Evolutionary conservation across 106 monocot species (phyloP), one percentile per base, ranked within the genome.

Genomic region (Allium fistulosum): DNA sequence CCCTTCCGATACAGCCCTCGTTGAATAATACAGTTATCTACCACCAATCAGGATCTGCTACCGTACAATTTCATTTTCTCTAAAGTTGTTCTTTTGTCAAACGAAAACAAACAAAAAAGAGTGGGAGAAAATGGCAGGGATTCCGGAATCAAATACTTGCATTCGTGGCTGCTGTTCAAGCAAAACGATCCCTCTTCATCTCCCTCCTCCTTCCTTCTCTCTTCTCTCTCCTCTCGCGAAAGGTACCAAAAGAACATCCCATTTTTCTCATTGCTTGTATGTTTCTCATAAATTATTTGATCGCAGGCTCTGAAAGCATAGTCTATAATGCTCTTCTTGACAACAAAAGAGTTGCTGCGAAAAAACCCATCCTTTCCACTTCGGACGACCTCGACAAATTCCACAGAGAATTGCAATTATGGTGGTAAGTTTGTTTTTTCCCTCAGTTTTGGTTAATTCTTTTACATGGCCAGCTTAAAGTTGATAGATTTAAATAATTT

Each of bases 321-420:
- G 90, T 99, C 59, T 83, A 80, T 77, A 79, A 85, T 1, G 93
- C 89, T 1, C 51, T 53, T 45, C 78, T 99, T 63, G 65, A 71
- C 46, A 87, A 82, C 51, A 68, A 68, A 59, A 75, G 90, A 9
- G 92, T 90, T 28, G 97, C 87, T 47, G 97, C 90, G 27, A 99
- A 99, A 83, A 97, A 93, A 75, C 93, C 93, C 26, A 51, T 93
- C 17, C 82, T 99, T 16, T 82, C 90, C 77, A 93, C 97, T 57
- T 73, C 93, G 59, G 92, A 99, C 7, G 86, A 87, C 69, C 71
- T 99, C 73, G 97, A 99, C 80, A 84, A 81, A 66, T 99, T 87
- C 80, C 97, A 99, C 66, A 76, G 87, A 46, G 78, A 99, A 51
- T 79, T 92, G 52, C 86, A 92, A 62, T 70, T 93, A 17, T 82